A percentile compares a stretch with the other conserved stretches of the same genome.
Evolutionary conservation across 1,284 basidiomycete species (phyloP).

Genomic region (Fistulinella cinereoalba): DNA sequence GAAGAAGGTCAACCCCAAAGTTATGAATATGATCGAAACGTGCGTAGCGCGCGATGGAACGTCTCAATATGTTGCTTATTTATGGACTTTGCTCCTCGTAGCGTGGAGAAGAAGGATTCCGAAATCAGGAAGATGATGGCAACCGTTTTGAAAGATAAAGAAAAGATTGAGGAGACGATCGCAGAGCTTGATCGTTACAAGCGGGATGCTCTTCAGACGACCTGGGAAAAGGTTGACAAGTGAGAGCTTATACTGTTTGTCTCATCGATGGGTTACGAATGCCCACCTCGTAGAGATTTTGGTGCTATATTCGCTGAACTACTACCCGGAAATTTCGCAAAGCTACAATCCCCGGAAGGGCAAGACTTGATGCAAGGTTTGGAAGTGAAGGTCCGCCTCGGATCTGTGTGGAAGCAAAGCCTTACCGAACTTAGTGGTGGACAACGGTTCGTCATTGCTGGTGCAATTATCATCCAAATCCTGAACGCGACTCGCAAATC

Average conservation of each 20-base stretch:
- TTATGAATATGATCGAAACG: constrained; percentile 96
- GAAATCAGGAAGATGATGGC: constrained; percentile 85
- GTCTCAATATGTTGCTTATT: neutral
- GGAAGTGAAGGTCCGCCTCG: constrained; percentile 95
- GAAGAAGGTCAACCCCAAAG: constrained; percentile 95
- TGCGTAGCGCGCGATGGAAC: constrained; percentile 37
- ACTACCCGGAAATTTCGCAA: constrained; percentile 95
- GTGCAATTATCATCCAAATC: neutral
- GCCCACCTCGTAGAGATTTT: constrained; percentile 68
- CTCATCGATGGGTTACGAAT: constrained; percentile 1
- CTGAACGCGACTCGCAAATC: constrained; percentile 5
- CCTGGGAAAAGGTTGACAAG: constrained; percentile 95
- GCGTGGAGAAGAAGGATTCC: constrained; percentile 93
- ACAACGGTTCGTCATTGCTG: constrained; percentile 68
- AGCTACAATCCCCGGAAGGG: constrained; percentile 90
- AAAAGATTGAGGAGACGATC: constrained; percentile 95
- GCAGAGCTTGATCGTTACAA: constrained; percentile 93
- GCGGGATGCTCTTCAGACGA: constrained; percentile 88
- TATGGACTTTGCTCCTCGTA: too few species aligned
- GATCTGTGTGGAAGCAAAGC: constrained; percentile 95
- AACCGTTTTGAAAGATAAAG: constrained; percentile 91
- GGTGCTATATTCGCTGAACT: constrained; percentile 96
- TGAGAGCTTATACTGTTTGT: constrained; percentile 40
- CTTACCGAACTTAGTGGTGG: constrained; percentile 97
- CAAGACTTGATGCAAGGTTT: constrained; percentile 93